phyloP scores from a whole-genome alignment of 108 stramenopile genomes.

The Cyclotella kingstonii region DNA sequence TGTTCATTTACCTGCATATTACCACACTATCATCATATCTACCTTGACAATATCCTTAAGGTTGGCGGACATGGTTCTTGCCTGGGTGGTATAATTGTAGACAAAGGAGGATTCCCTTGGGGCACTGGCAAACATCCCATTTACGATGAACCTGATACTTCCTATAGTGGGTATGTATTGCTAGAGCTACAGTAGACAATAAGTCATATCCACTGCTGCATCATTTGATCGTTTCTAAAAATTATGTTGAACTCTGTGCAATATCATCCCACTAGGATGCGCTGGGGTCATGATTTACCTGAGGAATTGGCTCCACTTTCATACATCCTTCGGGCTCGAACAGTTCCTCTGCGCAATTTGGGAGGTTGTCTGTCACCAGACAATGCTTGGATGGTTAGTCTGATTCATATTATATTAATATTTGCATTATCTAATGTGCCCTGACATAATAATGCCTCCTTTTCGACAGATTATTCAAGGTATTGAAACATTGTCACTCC shows the following conservation, averaged over 20 bases:
- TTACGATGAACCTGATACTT: constrained; percentile 61
- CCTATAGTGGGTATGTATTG: constrained; percentile 53
- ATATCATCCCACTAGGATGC: too few species aligned
- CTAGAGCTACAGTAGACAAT: too few species aligned
- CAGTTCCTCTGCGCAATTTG: constrained; percentile 77
- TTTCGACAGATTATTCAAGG: constrained; percentile 79
- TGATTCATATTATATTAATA: neutral
- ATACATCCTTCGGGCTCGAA: constrained; percentile 66
- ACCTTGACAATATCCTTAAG: too few species aligned
- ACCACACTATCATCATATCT: too few species aligned
- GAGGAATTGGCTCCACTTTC: constrained; percentile 69
- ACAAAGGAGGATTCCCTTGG: constrained; percentile 76
- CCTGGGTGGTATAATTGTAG: constrained; percentile 74
- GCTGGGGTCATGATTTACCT: constrained; percentile 79
- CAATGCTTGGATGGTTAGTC: constrained; percentile 64
- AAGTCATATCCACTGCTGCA: too few species aligned
- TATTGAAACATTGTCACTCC: constrained; percentile 82
- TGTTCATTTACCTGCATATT: too few species aligned
- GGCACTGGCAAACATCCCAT: constrained; percentile 78
- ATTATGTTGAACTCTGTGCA: too few species aligned
- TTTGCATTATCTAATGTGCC: too few species aligned
- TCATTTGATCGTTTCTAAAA: too few species aligned
- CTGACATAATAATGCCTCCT: too few species aligned
- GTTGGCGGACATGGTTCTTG: constrained; percentile 82
- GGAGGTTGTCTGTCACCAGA: constrained; percentile 83